phyloP scores from a whole-genome alignment of 1,284 basidiomycete genomes.

The Cryptococcus floricola region DNA sequence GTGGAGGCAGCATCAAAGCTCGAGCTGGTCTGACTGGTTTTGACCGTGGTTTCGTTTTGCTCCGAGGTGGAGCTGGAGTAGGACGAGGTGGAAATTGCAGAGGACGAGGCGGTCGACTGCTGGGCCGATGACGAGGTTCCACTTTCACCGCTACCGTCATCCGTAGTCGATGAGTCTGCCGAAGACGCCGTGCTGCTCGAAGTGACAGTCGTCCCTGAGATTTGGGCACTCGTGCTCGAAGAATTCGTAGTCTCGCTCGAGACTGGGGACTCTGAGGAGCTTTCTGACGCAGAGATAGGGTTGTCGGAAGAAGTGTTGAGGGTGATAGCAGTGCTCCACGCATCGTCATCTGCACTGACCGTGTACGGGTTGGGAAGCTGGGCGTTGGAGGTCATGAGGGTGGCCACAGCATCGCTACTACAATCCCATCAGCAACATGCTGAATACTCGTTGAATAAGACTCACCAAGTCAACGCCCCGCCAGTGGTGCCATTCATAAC shows the following conservation, averaged over 20 bases:
- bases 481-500: slow-evolving; percentile 7
- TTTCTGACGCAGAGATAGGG: not conserved
- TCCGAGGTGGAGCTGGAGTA: too few species aligned
- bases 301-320: not conserved
- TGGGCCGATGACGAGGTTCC: not conserved
- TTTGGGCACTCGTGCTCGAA: too few species aligned
- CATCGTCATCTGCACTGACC: not conserved
- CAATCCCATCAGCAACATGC: not conserved
- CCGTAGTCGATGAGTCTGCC: not conserved
- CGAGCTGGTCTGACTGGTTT: too few species aligned
- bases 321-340: not conserved
- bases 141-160: not conserved
- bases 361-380: not conserved
- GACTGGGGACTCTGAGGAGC: too few species aligned
- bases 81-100: not conserved
- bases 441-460: not conserved
- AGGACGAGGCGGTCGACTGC: not conserved
- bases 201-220: too few species aligned
- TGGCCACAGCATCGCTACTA: not conserved
- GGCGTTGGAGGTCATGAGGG: not conserved
- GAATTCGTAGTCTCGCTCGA: too few species aligned
- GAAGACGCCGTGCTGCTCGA: not conserved
- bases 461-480: slow-evolving; percentile 5
- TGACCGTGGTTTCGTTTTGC: too few species aligned
- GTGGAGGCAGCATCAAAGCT: too few species aligned